Base-by-base conservation (phyloP, 345 rosid genomes). In the Passiflora organensis region DNA sequence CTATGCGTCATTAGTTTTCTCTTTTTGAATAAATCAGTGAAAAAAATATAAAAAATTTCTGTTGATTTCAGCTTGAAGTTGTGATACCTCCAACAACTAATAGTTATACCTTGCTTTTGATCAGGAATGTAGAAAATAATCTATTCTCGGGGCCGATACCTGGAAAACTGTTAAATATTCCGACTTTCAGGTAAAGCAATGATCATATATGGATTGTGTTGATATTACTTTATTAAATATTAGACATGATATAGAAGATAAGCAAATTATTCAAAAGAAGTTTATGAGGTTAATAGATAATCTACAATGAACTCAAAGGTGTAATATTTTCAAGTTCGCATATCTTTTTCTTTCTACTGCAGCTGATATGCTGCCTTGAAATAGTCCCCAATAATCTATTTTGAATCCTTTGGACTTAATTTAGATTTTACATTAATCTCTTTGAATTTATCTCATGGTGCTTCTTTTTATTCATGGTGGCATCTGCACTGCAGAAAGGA, bases 61-160 rank as follows among this genome's bases (percentile, higher is more conserved):
- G 2, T 17, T n/a, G 22, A 28, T 28, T 36, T 25, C n/a, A 41
- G 28, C 25, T 44, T 25, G 14, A 11, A 21, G 19, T 4, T 42
- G 42, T n/a, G 11, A 15, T n/a, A 43, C 53, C 60, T 15, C 59
- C 51, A n/a, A 47, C 47, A 42, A 20, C 53, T 82, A 49, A 76
- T 34, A 22, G 13, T 61, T 49, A 13, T 54, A 34, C 1, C 19
- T 54, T 44, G 48, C 43, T 56, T 67, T 49, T 34, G 53, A 28
- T 10, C 62, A 89, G 99, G 84, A 79, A 93, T 67, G 74, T 93
- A 12, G 94, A 76, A 77, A 76, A 89, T 72, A 89, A 93, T 77
- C 67, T 78, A 59, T 83, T 93, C 71, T 93, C 94, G 0, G 96
- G 99, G 43, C 94, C 95, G 66, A 80, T 86, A 71, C 97, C 99